These are phyloP conservation scores for Fusarium sp. DNA, from an alignment of 2,329 filamentous ascomycete genomes.

Conservation along the genomic window DNA sequence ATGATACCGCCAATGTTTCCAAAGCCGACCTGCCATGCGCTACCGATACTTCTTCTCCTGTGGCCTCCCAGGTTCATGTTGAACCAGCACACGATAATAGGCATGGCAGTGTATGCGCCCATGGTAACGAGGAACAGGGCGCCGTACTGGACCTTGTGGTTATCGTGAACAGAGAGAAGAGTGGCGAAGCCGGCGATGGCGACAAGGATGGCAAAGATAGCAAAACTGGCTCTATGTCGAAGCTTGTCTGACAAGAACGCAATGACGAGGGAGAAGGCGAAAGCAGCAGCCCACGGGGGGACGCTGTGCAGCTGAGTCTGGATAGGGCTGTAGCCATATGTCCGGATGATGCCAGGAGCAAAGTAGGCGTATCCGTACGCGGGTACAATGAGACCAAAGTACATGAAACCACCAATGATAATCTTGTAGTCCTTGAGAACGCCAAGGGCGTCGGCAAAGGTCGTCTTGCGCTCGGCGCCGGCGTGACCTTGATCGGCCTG, in stretches of 20 bases:
- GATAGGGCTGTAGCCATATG: constrained; percentile 73
- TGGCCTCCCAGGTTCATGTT: constrained; percentile 85
- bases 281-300: constrained; percentile 76
- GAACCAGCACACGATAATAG: constrained; percentile 87
- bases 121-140: constrained; percentile 86
- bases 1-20: constrained; percentile 87
- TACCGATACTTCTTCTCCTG: constrained; percentile 77
- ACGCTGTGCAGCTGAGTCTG: constrained; percentile 72
- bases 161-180: constrained; percentile 78
- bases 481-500: constrained; percentile 78
- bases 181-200: constrained; percentile 83
- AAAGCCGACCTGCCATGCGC: constrained; percentile 84
- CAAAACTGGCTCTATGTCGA: constrained; percentile 82
- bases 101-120: constrained; percentile 90
- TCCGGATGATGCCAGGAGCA: constrained; percentile 78
- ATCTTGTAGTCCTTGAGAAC: constrained; percentile 83
- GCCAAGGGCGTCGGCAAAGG: constrained; percentile 68
- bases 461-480: constrained; percentile 74
- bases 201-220: constrained; percentile 76
- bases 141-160: constrained; percentile 78
- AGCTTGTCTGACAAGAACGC: constrained; percentile 80
- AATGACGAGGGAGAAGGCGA: constrained; percentile 82
- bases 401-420: constrained; percentile 83
- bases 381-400: constrained; percentile 83
- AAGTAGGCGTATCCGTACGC: constrained; percentile 87